phyloP scores from a whole-genome alignment of 805 yeast species.

The Millerozyma miso region DNA sequence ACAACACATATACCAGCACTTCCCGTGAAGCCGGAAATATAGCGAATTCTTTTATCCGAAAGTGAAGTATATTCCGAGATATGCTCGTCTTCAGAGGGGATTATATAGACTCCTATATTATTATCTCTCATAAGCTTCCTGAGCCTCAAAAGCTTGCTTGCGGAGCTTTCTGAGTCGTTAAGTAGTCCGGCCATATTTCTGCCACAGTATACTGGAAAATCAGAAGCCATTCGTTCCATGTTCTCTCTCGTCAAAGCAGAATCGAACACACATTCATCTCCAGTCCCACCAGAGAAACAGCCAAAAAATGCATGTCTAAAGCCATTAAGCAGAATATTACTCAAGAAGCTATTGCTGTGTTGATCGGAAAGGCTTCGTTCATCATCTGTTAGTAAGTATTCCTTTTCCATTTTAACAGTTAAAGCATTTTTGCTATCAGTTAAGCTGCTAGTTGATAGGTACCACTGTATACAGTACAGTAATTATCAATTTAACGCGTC shows the following conservation, averaged over 20 bases:
- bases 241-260: background rate
- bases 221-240: background rate
- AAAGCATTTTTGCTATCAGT: too few species aligned
- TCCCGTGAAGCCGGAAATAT: conserved; percentile 85
- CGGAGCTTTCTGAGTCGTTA: conserved; percentile 24
- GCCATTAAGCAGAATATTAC: background rate
- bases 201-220: background rate
- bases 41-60: conserved; percentile 79
- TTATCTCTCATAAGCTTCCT: conserved; percentile 61
- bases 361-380: background rate
- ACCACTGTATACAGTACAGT: background rate
- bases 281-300: background rate
- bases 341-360: background rate
- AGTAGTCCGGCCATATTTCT: background rate
- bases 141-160: conserved; percentile 53
- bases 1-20: conserved; percentile 91
- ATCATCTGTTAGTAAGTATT: background rate
- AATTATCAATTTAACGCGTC: background rate
- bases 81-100: conserved; percentile 91
- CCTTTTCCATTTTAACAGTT: background rate
- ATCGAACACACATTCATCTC: background rate
- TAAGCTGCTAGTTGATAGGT: background rate
- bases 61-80: conserved; percentile 84
- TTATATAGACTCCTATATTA: conserved; percentile 66
- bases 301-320: background rate